phyloP scores from a whole-genome alignment of 2,329 filamentous ascomycete genomes.

The Botrytis deweyae region DNA sequence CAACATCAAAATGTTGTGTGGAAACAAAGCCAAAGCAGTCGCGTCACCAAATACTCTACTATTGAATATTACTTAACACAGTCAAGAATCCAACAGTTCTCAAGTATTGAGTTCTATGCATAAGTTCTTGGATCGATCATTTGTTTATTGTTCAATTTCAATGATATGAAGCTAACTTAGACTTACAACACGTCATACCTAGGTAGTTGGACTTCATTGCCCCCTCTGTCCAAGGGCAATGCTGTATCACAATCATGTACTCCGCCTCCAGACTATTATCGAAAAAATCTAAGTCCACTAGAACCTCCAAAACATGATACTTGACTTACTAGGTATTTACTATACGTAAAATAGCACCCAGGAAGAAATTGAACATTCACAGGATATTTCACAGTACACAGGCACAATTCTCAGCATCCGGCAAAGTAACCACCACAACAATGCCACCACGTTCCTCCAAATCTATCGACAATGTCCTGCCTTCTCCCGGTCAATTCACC shows the following conservation, averaged over 20 bases:
- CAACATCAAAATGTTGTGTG: neutral
- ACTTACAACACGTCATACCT: neutral
- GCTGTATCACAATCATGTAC: neutral
- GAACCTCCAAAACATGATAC: neutral
- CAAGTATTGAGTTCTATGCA: neutral
- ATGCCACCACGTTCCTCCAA: neutral
- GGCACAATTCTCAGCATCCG: neutral
- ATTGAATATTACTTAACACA: neutral
- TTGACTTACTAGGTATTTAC: neutral
- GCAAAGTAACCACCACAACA: neutral
- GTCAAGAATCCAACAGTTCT: neutral
- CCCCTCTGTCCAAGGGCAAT: neutral
- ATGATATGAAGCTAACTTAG: neutral
- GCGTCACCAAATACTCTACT: neutral
- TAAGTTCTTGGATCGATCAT: too few species aligned
- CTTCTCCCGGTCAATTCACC: neutral
- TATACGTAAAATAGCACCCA: neutral
- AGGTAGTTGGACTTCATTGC: too few species aligned
- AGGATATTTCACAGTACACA: neutral
- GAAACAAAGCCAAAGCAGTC: neutral
- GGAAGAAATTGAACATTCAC: neutral
- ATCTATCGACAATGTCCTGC: neutral
- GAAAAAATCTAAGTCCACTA: neutral
- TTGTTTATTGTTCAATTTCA: neutral
- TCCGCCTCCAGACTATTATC: neutral